Conservation (phyloP, 345 rosid genomes). For the Eutrema japonicum region DNA sequence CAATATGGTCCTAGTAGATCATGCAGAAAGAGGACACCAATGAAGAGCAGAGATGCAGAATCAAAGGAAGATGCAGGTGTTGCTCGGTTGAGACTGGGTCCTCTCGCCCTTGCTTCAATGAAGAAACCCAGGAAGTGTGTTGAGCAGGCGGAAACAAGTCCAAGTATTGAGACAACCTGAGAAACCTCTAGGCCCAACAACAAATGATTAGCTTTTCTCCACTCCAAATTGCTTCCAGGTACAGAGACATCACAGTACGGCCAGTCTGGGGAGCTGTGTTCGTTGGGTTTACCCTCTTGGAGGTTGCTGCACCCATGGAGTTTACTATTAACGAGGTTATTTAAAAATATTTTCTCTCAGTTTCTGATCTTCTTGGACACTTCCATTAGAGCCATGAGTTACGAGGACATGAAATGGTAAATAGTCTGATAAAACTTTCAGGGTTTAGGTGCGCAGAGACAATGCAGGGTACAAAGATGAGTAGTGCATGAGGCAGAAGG, state of each 20-base stretch:
- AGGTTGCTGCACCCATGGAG: conserved; percentile 10
- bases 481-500: conserved; percentile 26
- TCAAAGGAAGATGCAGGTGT: conserved; percentile 49
- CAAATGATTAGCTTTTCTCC: conserved; percentile 30
- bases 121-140: conserved; percentile 62
- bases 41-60: conserved; percentile 40
- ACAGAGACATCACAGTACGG: conserved; percentile 26
- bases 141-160: conserved; percentile 46
- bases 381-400: conserved; percentile 6
- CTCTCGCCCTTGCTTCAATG: conserved; percentile 46
- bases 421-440: conserved; percentile 7
- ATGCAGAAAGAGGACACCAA: conserved; percentile 50
- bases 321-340: conserved; percentile 24
- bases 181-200: conserved; percentile 36
- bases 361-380: conserved; percentile 10
- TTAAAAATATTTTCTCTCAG: not conserved
- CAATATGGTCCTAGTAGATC: conserved; percentile 50
- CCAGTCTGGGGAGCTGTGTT: conserved; percentile 22
- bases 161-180: conserved; percentile 41
- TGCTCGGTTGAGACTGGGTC: conserved; percentile 58
- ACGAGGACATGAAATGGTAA: conserved; percentile 7
- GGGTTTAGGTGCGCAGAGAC: conserved; percentile 2
- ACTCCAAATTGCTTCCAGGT: conserved; percentile 21
- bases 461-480: conserved; percentile 26
- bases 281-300: conserved; percentile 19